Percentiles rank a stretch among this genome's conserved stretches.
Conservation (phyloP, 768 basidiomycete genomes). For the Naganishia kalamii region DNA sequence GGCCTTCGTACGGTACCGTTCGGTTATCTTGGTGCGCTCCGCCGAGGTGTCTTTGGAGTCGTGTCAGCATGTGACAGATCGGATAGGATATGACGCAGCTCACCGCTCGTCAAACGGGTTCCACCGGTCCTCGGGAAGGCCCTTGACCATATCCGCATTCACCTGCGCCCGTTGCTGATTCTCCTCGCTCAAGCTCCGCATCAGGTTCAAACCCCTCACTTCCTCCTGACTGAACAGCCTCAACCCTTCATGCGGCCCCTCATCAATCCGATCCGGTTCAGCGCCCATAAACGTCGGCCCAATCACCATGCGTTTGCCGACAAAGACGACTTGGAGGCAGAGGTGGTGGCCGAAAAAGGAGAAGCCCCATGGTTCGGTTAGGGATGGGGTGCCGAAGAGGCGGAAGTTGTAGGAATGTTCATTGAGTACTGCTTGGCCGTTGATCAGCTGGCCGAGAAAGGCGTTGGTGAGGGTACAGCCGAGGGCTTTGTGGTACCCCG, state of each 20-base stretch:
- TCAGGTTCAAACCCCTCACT: conserved; percentile 32
- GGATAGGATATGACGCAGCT: conserved; percentile 25
- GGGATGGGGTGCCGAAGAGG: conserved; percentile 23
- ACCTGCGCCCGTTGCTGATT: conserved; percentile 34
- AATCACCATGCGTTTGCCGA: conserved; percentile 34
- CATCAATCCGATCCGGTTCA: conserved; percentile 40
- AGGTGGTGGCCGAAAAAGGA: conserved; percentile 42
- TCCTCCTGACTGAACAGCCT: conserved; percentile 37
- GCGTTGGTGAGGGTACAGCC: conserved; percentile 37
- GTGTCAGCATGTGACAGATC: conserved; percentile 1
- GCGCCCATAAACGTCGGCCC: conserved; percentile 41
- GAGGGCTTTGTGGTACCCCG: conserved; percentile 36
- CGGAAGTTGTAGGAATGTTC: conserved; percentile 39
- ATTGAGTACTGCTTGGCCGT: conserved; percentile 34
- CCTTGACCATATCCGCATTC: conserved; percentile 27
- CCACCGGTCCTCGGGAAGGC: conserved; percentile 35
- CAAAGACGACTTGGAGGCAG: conserved; percentile 37
- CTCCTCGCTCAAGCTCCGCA: conserved; percentile 30
- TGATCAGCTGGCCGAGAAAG: conserved; percentile 38
- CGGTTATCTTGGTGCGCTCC: conserved; percentile 41
- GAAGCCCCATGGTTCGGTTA: conserved; percentile 34
- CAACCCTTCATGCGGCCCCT: conserved; percentile 32
- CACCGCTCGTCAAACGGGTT: conserved; percentile 39
- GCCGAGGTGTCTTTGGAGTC: conserved; percentile 29
- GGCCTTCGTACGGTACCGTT: conserved; percentile 36